Percentiles rank a stretch among this genome's conserved stretches.
Evolutionary conservation across 352 stramenopile species (phyloP).

Genomic region (Phytophthora fragariae): DNA sequence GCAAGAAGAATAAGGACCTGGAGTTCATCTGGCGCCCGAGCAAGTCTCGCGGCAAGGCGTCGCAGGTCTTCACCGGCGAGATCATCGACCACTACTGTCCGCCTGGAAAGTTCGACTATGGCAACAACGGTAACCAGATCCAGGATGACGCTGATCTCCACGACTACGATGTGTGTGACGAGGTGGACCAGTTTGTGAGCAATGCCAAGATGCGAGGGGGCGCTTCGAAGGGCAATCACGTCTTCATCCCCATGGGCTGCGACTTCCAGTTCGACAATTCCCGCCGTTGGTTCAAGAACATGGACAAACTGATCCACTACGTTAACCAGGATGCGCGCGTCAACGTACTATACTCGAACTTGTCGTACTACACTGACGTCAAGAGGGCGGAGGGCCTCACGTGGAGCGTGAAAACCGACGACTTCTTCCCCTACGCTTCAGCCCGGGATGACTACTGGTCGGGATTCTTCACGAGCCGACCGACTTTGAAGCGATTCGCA

Average conservation of each 20-base stretch:
- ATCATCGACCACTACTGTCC: too few species aligned
- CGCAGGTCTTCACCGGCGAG: conserved; percentile 89
- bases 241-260: conserved; percentile 93
- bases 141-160: conserved; percentile 89
- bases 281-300: conserved; percentile 93
- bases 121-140: too few species aligned
- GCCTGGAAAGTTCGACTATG: too few species aligned
- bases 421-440: conserved; percentile 98
- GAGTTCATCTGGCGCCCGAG: conserved; percentile 97
- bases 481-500: conserved; percentile 94
- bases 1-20: conserved; percentile 87
- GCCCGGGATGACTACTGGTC: conserved; percentile 94
- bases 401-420: conserved; percentile 93
- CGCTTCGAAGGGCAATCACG: conserved; percentile 80
- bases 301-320: conserved; percentile 97
- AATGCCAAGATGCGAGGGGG: conserved; percentile 70
- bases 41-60: conserved; percentile 82
- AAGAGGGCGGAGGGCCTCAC: conserved; percentile 88
- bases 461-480: conserved; percentile 98
- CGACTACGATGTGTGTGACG: conserved; percentile 89
- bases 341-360: conserved; percentile 97
- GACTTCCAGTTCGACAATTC: conserved; percentile 96
- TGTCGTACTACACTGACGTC: conserved; percentile 95
- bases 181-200: conserved; percentile 91
- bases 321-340: conserved; percentile 92